Evolutionary conservation across 306 rosid species (phyloP).

Genomic region (Fagus crenata): DNA sequence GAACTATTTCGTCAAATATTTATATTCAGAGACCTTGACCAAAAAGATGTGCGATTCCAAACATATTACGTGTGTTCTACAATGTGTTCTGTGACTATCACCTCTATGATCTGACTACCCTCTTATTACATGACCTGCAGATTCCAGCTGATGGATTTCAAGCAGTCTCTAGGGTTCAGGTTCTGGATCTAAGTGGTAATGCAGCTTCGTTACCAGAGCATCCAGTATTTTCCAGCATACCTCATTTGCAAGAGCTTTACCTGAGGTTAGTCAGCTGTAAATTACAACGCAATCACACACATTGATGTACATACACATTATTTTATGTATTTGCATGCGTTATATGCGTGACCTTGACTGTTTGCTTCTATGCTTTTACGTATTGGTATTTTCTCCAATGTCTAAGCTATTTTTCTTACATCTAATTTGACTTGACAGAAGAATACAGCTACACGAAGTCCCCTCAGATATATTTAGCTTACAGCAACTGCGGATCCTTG

Average conservation of each 20-base stretch:
- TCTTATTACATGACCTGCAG: constrained; percentile 40
- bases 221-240: constrained; percentile 72
- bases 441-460: constrained; percentile 62
- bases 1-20: neutral
- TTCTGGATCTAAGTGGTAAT: constrained; percentile 79
- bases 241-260: constrained; percentile 78
- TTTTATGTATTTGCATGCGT: neutral
- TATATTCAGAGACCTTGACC: neutral
- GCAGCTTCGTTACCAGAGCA: too few relatives aligned
- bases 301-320: constrained; percentile 9
- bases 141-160: constrained; percentile 81
- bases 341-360: constrained; percentile 4
- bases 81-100: constrained; percentile 14
- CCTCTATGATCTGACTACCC: constrained; percentile 32
- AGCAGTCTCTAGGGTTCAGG: constrained; percentile 67
- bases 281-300: constrained; percentile 1
- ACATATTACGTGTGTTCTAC: too few relatives aligned
- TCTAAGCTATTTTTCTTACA: neutral
- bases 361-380: constrained; percentile 11
- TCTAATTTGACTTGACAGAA: constrained; percentile 50
- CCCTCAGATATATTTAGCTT: constrained; percentile 70
- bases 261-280: constrained; percentile 63
- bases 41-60: too few relatives aligned
- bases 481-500: constrained; percentile 64
- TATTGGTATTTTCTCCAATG: neutral